Evolutionary conservation across 1,284 basidiomycete genomes (phyloP).

Genomic region (Wallemia ichthyophaga): DNA sequence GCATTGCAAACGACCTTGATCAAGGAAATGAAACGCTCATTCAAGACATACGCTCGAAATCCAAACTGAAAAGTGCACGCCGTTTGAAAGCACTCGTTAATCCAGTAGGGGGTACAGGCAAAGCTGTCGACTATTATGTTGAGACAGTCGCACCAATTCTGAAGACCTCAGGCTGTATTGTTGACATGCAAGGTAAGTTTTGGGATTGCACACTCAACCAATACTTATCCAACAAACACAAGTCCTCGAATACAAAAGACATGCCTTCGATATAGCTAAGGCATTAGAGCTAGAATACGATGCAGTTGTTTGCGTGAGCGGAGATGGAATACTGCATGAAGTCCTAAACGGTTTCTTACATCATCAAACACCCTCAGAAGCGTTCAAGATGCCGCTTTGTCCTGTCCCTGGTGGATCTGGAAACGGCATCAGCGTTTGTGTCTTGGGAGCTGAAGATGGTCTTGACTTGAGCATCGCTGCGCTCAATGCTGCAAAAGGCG

Average conservation of each 20-base stretch:
- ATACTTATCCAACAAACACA: too few species aligned
- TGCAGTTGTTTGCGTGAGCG: slow-evolving; percentile 52
- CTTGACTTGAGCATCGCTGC: slow-evolving; percentile 41
- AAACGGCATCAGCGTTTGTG: slow-evolving; percentile 16
- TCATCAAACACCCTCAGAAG: slow-evolving; percentile 33
- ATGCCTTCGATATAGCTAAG: slow-evolving; percentile 40
- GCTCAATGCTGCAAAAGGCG: slow-evolving; percentile 66
- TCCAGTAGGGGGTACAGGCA: slow-evolving; percentile 59
- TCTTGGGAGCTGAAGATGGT: slow-evolving; percentile 25
- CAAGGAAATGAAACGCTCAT: not conserved
- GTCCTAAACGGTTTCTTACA: slow-evolving; percentile 68
- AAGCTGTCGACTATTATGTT: slow-evolving; percentile 29
- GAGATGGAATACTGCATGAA: slow-evolving; percentile 40
- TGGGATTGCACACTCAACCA: too few species aligned
- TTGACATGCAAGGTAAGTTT: slow-evolving; percentile 30
- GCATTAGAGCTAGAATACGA: slow-evolving; percentile 25
- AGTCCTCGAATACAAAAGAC: slow-evolving; percentile 39
- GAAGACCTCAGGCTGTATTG: slow-evolving; percentile 34
- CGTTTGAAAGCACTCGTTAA: slow-evolving; percentile 50
- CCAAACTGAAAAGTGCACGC: slow-evolving; percentile 11
- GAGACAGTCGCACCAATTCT: slow-evolving; percentile 48
- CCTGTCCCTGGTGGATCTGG: slow-evolving; percentile 36
- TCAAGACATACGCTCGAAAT: not conserved
- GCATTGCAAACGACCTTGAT: not conserved
- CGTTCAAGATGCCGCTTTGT: slow-evolving; percentile 43